Base-by-base conservation (phyloP, 2,329 filamentous ascomycete genomes). In the Colletotrichum chlorophyti region DNA sequence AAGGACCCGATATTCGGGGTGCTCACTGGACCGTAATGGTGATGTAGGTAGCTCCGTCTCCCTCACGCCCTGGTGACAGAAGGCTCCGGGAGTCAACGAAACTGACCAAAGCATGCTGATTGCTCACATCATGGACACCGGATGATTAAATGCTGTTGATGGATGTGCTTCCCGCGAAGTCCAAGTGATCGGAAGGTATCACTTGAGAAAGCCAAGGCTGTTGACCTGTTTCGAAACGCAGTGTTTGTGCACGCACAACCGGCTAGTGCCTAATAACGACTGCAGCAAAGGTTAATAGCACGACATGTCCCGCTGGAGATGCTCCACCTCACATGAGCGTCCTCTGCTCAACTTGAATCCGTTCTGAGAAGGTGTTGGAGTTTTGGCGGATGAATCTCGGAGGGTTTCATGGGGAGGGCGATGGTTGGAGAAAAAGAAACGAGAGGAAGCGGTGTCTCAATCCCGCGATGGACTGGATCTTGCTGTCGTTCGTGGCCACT, bases 271-370 rank as follows among this genome's bases (percentile, higher is more conserved):
- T 34, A 21, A 35, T 32, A 32, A 34, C 14, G 45, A 32, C 43
- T 60, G 53, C 58, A 46, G 50, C 35, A 55, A 55, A 62, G 57
- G 57, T 60, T 60, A 62, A 55, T 54, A 35, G 37, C 57, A 62
- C 57, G 49, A 57, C 60, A 57, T 55, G 50, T 60, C 48, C 47
- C 57, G 57, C 58, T 11, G 23, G 14, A 32, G 40, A 45, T 29
- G 31, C 34, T 58, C 43, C 29, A 34, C 31, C 35, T 35, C n/a
- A 15, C 32, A 8, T 26, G 7, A 43, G 10, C 34, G 43, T 15
- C 29, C 40, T 19, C 31, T 27, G 37, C 26, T 11, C 15, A 17
- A 6, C n/a, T 31, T 11, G 38, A 23, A 17, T 15, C 19, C 8
- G 34, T 5, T 26, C 24, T 11, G 26, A 32, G 26, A 38, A 15